These are phyloP conservation scores for Truncatella angustata DNA, from an alignment of 2,329 filamentous ascomycete genomes.

Conservation along the genomic window DNA sequence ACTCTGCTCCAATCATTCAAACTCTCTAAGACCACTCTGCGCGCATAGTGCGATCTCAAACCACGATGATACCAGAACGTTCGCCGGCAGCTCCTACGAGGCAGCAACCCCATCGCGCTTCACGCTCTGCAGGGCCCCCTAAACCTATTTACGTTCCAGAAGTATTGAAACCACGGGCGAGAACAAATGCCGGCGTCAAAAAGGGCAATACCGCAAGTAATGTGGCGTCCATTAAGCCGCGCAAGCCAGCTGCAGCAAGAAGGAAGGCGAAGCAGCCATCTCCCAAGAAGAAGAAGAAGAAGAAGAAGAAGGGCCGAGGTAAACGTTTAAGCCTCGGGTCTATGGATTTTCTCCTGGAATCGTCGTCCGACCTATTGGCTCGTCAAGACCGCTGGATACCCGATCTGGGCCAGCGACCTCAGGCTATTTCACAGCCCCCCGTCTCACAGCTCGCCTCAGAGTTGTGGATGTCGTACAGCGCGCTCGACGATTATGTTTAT, in stretches of 20 bases:
- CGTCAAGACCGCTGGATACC: conserved; percentile 6
- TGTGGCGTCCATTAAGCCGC: not conserved
- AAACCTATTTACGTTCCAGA: conserved; percentile 1
- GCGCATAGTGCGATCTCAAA: not conserved
- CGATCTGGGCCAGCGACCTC: not conserved
- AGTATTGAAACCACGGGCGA: not conserved
- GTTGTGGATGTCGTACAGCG: not conserved
- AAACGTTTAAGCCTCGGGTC: not conserved
- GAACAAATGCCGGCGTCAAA: not conserved
- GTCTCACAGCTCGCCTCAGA: not conserved
- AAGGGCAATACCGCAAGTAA: not conserved
- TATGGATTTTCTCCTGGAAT: conserved; percentile 3
- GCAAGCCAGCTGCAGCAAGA: not conserved
- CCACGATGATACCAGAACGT: not conserved
- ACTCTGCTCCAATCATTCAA: no score
- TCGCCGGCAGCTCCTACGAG: not conserved
- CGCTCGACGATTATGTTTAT: not conserved
- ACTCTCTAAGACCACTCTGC: no score
- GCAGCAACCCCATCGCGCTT: not conserved
- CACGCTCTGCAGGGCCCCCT: not conserved
- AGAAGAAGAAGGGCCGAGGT: no score
- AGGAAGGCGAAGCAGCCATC: not conserved
- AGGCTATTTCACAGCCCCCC: not conserved
- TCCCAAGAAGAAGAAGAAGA: not conserved
- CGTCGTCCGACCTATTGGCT: not conserved